These are phyloP conservation scores for Trichoderma sp. DNA, from an alignment of 2,329 filamentous ascomycete species.

Conservation along the genomic window DNA sequence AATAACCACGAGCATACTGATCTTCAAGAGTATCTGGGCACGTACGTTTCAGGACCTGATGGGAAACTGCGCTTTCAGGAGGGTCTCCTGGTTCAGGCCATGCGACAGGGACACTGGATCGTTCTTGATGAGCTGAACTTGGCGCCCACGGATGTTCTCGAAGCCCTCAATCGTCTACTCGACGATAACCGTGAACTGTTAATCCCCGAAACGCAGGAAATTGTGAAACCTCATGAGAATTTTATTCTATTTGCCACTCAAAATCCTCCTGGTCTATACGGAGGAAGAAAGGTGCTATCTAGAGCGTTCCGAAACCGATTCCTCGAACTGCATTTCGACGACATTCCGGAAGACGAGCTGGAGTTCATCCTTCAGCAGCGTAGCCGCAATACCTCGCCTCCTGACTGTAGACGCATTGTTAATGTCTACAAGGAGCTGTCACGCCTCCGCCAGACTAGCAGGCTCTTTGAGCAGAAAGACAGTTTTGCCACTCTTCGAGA, in stretches of 20 bases:
- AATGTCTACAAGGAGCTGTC: conserved; percentile 93
- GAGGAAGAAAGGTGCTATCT: conserved; percentile 88
- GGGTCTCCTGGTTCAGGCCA: conserved; percentile 86
- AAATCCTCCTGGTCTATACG: conserved; percentile 93
- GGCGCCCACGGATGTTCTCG: conserved; percentile 93
- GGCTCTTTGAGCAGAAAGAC: conserved; percentile 95
- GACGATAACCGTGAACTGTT: conserved; percentile 96
- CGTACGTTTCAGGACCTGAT: conserved; percentile 83
- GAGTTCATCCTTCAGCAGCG: conserved; percentile 88
- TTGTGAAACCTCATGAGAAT: conserved; percentile 86
- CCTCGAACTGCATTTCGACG: conserved; percentile 94
- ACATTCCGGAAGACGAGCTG: conserved; percentile 93
- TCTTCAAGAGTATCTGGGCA: conserved; percentile 94
- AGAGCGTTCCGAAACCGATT: conserved; percentile 96
- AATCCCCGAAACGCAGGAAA: conserved; percentile 93
- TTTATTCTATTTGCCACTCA: conserved; percentile 99
- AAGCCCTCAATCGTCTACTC: conserved; percentile 90
- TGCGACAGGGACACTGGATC: conserved; percentile 95
- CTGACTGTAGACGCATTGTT: conserved; percentile 89
- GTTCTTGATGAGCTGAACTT: conserved; percentile 97
- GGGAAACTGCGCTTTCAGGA: conserved; percentile 91
- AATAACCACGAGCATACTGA: conserved; percentile 99
- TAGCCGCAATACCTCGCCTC: conserved; percentile 82
- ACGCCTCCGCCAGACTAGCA: conserved; percentile 80
- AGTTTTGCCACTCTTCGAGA: conserved; percentile 96